A percentile compares a stretch with the other conserved stretches of the same genome.
phyloP scores from a whole-genome alignment of 176 grass and related monocot genomes.

The Ananas comosus region DNA sequence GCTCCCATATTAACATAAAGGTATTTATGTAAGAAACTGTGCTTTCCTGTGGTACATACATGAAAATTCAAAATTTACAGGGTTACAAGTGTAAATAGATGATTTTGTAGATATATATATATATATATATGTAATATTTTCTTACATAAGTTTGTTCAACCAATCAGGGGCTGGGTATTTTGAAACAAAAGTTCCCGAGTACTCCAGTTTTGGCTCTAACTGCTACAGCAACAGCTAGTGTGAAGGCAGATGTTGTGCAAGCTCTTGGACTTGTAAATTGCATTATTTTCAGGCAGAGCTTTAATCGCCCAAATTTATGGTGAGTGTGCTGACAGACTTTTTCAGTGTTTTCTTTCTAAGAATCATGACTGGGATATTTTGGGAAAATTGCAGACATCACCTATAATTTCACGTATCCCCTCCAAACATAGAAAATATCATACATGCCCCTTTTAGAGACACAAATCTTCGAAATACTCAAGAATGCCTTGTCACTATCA shows the following conservation, averaged over 20 bases:
- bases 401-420: no score
- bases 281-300: conserved; percentile 86
- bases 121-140: not conserved
- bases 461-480: no score
- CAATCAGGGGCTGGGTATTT: conserved; percentile 55
- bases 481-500: no score
- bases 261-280: conserved; percentile 76
- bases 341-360: conserved; percentile 7
- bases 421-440: no score
- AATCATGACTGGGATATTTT: not conserved
- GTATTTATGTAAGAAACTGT: no score
- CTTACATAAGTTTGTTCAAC: not conserved
- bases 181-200: conserved; percentile 70
- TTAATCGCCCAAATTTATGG: conserved; percentile 90
- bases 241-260: conserved; percentile 97
- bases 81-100: no score
- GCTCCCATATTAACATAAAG: no score
- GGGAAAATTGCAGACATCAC: no score
- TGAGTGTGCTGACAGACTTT: conserved; percentile 28
- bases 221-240: conserved; percentile 82
- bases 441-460: no score
- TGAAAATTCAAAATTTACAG: no score
- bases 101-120: no score
- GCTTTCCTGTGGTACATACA: no score
- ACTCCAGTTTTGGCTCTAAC: conserved; percentile 79